These are phyloP conservation scores for Trichocladium uniseriatum DNA, from an alignment of 495 filamentous ascomycete genomes.

Conservation along the genomic window DNA sequence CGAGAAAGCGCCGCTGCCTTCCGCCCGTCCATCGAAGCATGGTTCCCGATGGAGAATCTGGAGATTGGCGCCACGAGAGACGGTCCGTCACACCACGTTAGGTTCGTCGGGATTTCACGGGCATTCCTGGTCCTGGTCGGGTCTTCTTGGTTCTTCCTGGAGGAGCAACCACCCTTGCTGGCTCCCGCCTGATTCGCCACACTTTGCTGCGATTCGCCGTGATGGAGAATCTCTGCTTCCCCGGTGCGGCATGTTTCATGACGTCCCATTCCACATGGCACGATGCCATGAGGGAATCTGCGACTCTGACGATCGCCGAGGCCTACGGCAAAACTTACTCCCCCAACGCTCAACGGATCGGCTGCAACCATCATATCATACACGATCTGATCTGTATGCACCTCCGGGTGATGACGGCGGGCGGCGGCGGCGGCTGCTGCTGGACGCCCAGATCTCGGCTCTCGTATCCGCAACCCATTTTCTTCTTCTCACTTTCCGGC, in stretches of 20 bases:
- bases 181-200: background rate
- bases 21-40: background rate
- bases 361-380: background rate
- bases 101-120: conserved; percentile 9
- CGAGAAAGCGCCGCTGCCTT: conserved; percentile 1
- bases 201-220: no score
- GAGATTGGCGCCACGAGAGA: background rate
- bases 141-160: background rate
- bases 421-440: no score
- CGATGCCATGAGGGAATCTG: background rate
- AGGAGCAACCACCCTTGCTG: background rate
- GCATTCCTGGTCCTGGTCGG: background rate
- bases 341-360: no score
- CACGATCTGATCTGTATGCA: background rate
- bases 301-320: background rate
- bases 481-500: no score
- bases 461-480: no score
- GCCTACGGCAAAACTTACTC: background rate
- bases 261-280: background rate
- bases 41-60: background rate
- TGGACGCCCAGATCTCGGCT: background rate
- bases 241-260: background rate
- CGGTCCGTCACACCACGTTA: background rate
- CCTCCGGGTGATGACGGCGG: background rate
- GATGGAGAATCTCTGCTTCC: no score